phyloP scores from a whole-genome alignment of 192 early-diverging fungal genomes.

The Haplosporangium gracile region DNA sequence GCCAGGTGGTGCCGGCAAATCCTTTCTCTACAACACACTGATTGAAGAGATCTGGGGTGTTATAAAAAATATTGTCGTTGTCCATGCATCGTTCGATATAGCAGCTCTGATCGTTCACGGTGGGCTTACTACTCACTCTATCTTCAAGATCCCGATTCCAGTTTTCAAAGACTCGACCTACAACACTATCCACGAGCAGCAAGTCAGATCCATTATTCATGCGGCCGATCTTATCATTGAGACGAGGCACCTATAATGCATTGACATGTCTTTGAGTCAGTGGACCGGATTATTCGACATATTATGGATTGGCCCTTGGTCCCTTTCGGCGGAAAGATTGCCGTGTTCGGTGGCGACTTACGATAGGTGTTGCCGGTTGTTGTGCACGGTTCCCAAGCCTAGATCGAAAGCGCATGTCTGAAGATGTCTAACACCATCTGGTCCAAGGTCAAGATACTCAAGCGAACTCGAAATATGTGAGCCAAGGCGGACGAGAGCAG shows the following conservation, averaged over 20 bases:
- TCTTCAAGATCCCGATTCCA: slow-evolving; percentile 33
- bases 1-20: slow-evolving; percentile 17
- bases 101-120: slow-evolving; percentile 28
- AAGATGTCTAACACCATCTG: neutral
- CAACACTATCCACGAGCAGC: neutral
- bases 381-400: neutral
- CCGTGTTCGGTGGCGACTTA: slow-evolving; percentile 53
- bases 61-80: slow-evolving; percentile 7
- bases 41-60: neutral
- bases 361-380: slow-evolving; percentile 41
- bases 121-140: slow-evolving; percentile 25
- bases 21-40: slow-evolving; percentile 28
- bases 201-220: neutral
- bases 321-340: slow-evolving; percentile 23
- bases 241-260: slow-evolving; percentile 40
- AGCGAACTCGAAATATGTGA: neutral
- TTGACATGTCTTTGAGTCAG: slow-evolving; percentile 18
- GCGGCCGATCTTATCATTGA: slow-evolving; percentile 21
- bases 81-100: slow-evolving; percentile 31
- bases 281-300: slow-evolving; percentile 7
- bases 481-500: neutral
- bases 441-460: neutral
- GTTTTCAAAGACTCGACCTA: slow-evolving; percentile 17
- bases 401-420: slow-evolving; percentile 1
- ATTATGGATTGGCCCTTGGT: slow-evolving; percentile 1